Evolutionary conservation across 129 eudicot species (phyloP).

Genomic region (Artemisia annua): DNA sequence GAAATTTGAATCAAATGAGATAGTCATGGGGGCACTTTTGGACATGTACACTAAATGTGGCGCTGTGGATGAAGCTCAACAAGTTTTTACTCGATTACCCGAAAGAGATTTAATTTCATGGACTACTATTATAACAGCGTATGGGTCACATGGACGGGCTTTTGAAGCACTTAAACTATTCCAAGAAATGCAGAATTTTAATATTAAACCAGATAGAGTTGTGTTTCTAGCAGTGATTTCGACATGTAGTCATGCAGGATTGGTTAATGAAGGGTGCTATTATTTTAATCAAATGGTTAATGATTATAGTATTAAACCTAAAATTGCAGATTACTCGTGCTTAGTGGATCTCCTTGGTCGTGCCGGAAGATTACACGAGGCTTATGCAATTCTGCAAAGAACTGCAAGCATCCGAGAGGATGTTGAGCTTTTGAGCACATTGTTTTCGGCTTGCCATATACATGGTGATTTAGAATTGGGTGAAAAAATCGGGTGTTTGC

Average conservation of each 20-base stretch:
- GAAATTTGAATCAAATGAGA: too few relatives aligned
- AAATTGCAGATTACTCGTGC: slow-evolving; percentile 15
- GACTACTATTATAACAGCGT: too few relatives aligned
- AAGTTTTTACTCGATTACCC: too few relatives aligned
- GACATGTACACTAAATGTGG: too few relatives aligned
- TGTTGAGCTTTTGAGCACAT: slow-evolving; percentile 20
- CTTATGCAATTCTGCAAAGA: slow-evolving; percentile 10
- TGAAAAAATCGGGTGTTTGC: slow-evolving; percentile 9
- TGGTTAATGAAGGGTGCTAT: slow-evolving; percentile 12
- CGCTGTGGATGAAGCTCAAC: too few relatives aligned
- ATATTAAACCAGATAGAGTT: slow-evolving; percentile 25
- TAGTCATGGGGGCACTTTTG: too few relatives aligned
- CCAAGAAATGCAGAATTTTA: too few relatives aligned
- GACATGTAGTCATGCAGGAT: slow-evolving; percentile 22
- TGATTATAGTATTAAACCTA: not conserved
- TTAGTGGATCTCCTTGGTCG: slow-evolving; percentile 23
- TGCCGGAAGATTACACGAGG: slow-evolving; percentile 22
- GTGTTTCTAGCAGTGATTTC: slow-evolving; percentile 21
- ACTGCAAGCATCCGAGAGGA: slow-evolving; percentile 12
- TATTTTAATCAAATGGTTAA: slow-evolving; percentile 20
- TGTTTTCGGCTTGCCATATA: slow-evolving; percentile 21
- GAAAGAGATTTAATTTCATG: too few relatives aligned
- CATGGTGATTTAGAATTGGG: slow-evolving; percentile 18
- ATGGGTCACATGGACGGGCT: too few relatives aligned
- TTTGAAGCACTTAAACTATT: too few relatives aligned